phyloP scores from a whole-genome alignment of 768 basidiomycete species.

The Pluteus cervinus region DNA sequence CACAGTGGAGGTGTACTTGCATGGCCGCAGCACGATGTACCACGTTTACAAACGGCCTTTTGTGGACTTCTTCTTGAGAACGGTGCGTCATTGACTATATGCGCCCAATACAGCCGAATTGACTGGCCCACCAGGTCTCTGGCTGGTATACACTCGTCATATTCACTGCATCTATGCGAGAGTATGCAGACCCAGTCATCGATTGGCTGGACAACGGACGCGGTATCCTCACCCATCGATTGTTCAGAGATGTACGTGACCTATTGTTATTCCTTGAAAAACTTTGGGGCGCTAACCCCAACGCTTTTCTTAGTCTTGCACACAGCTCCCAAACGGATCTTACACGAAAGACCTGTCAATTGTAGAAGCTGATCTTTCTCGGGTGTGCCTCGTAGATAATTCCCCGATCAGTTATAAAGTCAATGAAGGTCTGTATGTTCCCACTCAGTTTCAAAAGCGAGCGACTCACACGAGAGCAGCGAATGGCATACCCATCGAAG shows the following conservation, averaged over 20 bases:
- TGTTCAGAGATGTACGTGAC: conserved; percentile 91
- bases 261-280: conserved; percentile 7
- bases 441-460: conserved; percentile 1
- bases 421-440: conserved; percentile 73
- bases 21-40: conserved; percentile 85
- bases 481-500: conserved; percentile 98
- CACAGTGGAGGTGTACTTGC: conserved; percentile 89
- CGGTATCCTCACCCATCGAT: conserved; percentile 80
- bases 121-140: conserved; percentile 61
- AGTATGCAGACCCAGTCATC: conserved; percentile 99
- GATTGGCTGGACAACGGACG: conserved; percentile 97
- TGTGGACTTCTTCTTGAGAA: conserved; percentile 90
- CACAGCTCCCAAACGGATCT: conserved; percentile 84
- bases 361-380: conserved; percentile 85
- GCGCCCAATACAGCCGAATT: conserved; percentile 1
- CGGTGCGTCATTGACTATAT: conserved; percentile 41
- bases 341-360: conserved; percentile 92
- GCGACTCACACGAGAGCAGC: conserved; percentile 42
- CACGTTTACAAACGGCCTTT: conserved; percentile 99
- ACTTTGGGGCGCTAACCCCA: conserved; percentile 5
- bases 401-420: conserved; percentile 88
- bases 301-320: conserved; percentile 65
- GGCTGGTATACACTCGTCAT: conserved; percentile 98
- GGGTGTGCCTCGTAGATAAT: conserved; percentile 94
- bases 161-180: conserved; percentile 98